Percentiles rank a stretch among this genome's conserved stretches.
Conservation (phyloP, 2,329 filamentous ascomycete species). For the Emydomyces testavorans region DNA sequence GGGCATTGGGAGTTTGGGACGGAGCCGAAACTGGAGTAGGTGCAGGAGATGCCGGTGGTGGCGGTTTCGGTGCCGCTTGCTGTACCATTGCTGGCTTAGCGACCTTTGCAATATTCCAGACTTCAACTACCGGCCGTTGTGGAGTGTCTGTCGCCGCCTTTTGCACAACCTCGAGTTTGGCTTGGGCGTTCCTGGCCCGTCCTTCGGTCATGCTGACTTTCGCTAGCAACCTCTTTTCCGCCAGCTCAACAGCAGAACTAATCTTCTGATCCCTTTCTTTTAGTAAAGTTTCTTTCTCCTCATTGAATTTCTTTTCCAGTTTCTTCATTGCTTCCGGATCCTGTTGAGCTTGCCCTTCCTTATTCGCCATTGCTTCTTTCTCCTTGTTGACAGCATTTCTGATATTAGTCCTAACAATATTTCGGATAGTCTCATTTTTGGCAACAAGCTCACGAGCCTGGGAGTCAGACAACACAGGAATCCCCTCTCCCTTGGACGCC, state of each 20-base stretch:
- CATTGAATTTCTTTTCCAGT: conserved; percentile 30
- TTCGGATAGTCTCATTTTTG: conserved; percentile 40
- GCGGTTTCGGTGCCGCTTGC: conserved; percentile 15
- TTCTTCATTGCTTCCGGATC: conserved; percentile 30
- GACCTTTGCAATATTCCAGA: conserved; percentile 69
- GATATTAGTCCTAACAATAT: conserved; percentile 48
- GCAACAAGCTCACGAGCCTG: conserved; percentile 42
- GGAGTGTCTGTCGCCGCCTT: conserved; percentile 78
- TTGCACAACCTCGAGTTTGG: conserved; percentile 67
- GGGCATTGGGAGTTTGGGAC: conserved; percentile 11
- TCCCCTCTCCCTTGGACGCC: conserved; percentile 23
- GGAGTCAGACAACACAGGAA: conserved; percentile 37
- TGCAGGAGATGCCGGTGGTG: conserved; percentile 15
- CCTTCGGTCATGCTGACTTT: conserved; percentile 72
- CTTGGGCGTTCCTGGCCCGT: conserved; percentile 50
- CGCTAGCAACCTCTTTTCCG: conserved; percentile 60
- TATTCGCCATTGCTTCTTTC: conserved; percentile 22
- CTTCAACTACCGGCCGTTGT: conserved; percentile 68
- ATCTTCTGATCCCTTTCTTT: conserved; percentile 44
- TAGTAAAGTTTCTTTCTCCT: conserved; percentile 32
- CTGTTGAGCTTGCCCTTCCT: conserved; percentile 17
- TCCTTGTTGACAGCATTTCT: conserved; percentile 36
- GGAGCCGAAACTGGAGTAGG: conserved; percentile 15
- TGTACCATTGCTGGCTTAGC: conserved; percentile 27
- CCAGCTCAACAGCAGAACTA: conserved; percentile 55